Evolutionary conservation across 139 green algal genomes (phyloP), one percentile per base, ranked within the genome.

Genomic region (Desmodesmus armatus): DNA sequence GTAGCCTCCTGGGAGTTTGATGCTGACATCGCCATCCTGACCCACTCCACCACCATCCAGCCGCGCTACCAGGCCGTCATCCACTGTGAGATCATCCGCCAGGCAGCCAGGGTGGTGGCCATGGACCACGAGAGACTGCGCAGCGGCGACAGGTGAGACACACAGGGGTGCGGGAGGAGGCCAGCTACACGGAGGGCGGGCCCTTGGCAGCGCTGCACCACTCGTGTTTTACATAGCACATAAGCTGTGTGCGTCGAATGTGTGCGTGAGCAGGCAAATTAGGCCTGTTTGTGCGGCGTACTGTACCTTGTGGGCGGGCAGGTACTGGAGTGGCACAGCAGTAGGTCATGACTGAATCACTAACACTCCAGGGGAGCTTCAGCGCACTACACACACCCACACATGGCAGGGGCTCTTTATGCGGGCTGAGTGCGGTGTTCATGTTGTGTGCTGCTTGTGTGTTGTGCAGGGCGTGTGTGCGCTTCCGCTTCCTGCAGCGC

Each of bases 11-110:
- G 94, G 94, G 93, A 97, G 88, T 98, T 98, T 88, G 89, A 97
- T 78, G 94, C 95, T 0, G 96, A 98, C 85, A 97, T 98, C 62
- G 92, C 96, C 76, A 98, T 99, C 53, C 90, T 99, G 9, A 97
- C 94, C 2, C 96, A 98, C 82, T 92, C 91, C 62, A 99, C 95
- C 80, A 99, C 96, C 81, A 98, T 99, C 58, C 93, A 96, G 88
- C 94, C 94, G 2, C 80, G 92, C 49, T 97, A 98, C 87, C 93
- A 97, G 87, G 96, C 96, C 2, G 94, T 99, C 35, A 98, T 99
- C 75, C 96, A 99, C 90, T 98, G 95, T 84, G 94, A 98, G 88
- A 98, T 97, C 77, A 94, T 98, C 39, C 90, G 96, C 23, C 94
- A 95, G 78, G 94, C 93, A 13, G 96, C 95, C 7, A 78, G 87